phyloP scores from a whole-genome alignment of 805 yeast species.

The Saccharomycopsis fodiens region DNA sequence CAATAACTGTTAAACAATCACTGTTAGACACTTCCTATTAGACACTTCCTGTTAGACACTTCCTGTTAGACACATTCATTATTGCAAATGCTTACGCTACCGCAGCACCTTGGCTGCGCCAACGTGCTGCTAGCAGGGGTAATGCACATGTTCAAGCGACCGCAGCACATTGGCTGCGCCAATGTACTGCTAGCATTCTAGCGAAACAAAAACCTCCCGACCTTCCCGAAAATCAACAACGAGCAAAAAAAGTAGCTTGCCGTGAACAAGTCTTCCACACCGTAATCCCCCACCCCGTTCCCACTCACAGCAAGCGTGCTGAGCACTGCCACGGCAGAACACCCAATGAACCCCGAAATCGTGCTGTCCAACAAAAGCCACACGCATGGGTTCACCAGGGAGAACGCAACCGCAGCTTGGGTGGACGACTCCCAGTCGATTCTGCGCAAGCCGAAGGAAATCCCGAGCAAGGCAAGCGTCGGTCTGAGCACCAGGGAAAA shows the following conservation, averaged over 20 bases:
- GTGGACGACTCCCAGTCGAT: conserved; percentile 60
- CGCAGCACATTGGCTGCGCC: too few species aligned
- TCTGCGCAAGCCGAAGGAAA: conserved; percentile 61
- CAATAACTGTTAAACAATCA: too few species aligned
- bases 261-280: conserved; percentile 44
- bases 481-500: conserved; percentile 28
- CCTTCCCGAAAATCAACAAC: conserved; percentile 56
- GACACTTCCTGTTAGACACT: too few species aligned
- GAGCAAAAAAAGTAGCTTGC: conserved; percentile 64
- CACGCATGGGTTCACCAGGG: conserved; percentile 52
- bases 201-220: conserved; percentile 48
- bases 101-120: too few species aligned
- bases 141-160: too few species aligned
- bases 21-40: too few species aligned
- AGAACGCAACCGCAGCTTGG: conserved; percentile 60
- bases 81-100: too few species aligned
- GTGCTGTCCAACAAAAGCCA: conserved; percentile 65
- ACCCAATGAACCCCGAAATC: conserved; percentile 39
- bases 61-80: too few species aligned
- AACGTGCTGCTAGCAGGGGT: too few species aligned
- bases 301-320: conserved; percentile 21
- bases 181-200: too few species aligned
- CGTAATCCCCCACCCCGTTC: conserved; percentile 11
- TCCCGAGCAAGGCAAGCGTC: conserved; percentile 58
- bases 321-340: conserved; percentile 25